phyloP scores from a whole-genome alignment of 192 early-diverging fungal species.

The Pecoramyces ruminantium region DNA sequence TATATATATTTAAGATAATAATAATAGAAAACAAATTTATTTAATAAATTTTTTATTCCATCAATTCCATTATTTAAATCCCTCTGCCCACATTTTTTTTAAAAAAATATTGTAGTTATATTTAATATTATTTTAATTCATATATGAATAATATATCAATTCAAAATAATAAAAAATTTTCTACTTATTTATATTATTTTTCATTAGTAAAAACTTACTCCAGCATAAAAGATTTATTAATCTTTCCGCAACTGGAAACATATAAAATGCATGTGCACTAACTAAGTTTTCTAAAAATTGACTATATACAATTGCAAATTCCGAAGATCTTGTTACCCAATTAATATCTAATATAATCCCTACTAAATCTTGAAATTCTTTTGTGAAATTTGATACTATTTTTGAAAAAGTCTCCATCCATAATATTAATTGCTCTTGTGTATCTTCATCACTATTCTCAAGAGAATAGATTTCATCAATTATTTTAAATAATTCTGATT shows the following conservation, averaged over 20 bases:
- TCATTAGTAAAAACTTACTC: conserved; percentile 29
- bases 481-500: background rate
- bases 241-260: conserved; percentile 32
- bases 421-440: background rate
- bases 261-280: conserved; percentile 52
- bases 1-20: no score
- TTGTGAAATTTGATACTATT: background rate
- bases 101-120: no score
- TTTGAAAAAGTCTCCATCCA: background rate
- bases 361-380: background rate
- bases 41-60: no score
- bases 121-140: no score
- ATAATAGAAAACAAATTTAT: no score
- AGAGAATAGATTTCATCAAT: background rate
- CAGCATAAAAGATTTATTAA: conserved; percentile 31
- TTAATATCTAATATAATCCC: background rate
- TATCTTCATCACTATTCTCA: background rate
- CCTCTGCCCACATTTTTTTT: no score
- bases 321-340: background rate
- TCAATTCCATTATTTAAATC: background rate
- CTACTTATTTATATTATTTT: no score
- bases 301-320: conserved; percentile 34
- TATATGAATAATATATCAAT: no score
- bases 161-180: no score
- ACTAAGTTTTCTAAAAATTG: conserved; percentile 55